Conservation (phyloP, 2,329 filamentous ascomycete genomes). For the Ophiosphaerella herpotricha region DNA sequence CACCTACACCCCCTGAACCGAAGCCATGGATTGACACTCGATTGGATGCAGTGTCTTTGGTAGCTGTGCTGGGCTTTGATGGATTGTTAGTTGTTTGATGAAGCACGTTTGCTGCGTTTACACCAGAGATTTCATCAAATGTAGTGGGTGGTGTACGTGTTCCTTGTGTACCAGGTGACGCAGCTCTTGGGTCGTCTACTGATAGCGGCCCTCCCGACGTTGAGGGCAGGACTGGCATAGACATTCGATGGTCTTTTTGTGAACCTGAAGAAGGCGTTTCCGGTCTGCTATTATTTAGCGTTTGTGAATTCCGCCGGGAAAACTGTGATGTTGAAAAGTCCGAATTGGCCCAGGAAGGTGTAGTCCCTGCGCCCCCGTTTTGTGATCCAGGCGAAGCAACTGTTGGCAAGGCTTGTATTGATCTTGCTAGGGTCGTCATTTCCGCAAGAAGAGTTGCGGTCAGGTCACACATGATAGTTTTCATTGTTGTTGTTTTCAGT, state of each 20-base stretch:
- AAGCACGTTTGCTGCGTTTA: conserved; percentile 44
- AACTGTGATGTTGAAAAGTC: conserved; percentile 28
- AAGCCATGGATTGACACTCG: conserved; percentile 70
- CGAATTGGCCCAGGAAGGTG: conserved; percentile 36
- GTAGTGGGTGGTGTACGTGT: conserved; percentile 52
- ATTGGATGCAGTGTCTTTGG: conserved; percentile 62
- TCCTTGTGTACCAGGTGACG: conserved; percentile 33
- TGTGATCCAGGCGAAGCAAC: conserved; percentile 61
- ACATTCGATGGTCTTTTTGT: conserved; percentile 74
- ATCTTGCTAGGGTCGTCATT: conserved; percentile 54
- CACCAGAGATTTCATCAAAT: conserved; percentile 51
- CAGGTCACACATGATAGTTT: conserved; percentile 52
- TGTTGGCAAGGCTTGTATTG: conserved; percentile 60
- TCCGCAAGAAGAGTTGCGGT: conserved; percentile 53
- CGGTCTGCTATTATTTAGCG: conserved; percentile 29
- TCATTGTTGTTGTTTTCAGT: conserved; percentile 72
- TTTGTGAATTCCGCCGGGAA: conserved; percentile 40
- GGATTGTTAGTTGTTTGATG: conserved; percentile 45
- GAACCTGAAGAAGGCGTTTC: conserved; percentile 42
- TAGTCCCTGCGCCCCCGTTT: conserved; percentile 28
- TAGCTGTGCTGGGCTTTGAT: conserved; percentile 52
- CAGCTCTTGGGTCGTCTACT: conserved; percentile 31
- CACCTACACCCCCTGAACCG: conserved; percentile 65
- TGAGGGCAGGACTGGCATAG: conserved; percentile 69
- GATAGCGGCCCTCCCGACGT: conserved; percentile 27